Percentiles rank a stretch among this genome's conserved stretches.
Conservation (phyloP, 1,284 basidiomycete species). For the Irpex rosettiformis region DNA sequence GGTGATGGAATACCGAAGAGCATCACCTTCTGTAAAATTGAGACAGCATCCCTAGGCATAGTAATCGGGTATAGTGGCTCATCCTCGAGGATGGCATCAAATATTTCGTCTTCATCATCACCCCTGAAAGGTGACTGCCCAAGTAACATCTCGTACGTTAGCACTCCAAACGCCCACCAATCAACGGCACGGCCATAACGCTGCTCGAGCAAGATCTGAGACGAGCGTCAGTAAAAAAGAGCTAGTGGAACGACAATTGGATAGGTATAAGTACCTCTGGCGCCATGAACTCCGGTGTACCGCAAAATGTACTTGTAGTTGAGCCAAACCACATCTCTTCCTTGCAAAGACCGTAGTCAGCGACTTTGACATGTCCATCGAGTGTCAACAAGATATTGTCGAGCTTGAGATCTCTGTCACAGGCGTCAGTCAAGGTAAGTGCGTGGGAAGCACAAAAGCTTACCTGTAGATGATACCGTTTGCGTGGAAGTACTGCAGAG, state of each 20-base stretch:
- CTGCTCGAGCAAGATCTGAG: conserved; percentile 93
- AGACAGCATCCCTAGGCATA: conserved; percentile 98
- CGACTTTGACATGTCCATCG: conserved; percentile 98
- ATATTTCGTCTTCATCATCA: conserved; percentile 99
- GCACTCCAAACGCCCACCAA: conserved; percentile 99
- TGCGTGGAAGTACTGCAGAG: conserved; percentile 97
- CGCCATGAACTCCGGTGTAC: conserved; percentile 99
- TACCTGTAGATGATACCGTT: conserved; percentile 94
- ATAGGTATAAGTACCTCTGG: conserved; percentile 71
- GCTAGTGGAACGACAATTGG: background rate
- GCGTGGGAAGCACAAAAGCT: conserved; percentile 24
- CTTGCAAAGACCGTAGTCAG: conserved; percentile 98
- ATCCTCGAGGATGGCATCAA: conserved; percentile 98
- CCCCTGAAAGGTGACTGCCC: conserved; percentile 99
- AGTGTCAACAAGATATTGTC: conserved; percentile 98
- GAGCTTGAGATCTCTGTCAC: conserved; percentile 86
- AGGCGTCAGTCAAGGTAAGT: conserved; percentile 1
- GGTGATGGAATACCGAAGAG: background rate
- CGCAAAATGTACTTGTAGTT: conserved; percentile 99
- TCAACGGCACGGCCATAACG: conserved; percentile 98
- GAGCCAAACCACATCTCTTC: conserved; percentile 98
- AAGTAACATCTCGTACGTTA: conserved; percentile 98
- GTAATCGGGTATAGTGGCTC: conserved; percentile 99
- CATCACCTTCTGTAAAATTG: conserved; percentile 86
- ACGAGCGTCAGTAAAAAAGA: conserved; percentile 2